Evolutionary conservation across 176 grass and related monocot genomes (phyloP), one percentile per base, ranked within the genome.

Genomic region (Saccharum officinarum): DNA sequence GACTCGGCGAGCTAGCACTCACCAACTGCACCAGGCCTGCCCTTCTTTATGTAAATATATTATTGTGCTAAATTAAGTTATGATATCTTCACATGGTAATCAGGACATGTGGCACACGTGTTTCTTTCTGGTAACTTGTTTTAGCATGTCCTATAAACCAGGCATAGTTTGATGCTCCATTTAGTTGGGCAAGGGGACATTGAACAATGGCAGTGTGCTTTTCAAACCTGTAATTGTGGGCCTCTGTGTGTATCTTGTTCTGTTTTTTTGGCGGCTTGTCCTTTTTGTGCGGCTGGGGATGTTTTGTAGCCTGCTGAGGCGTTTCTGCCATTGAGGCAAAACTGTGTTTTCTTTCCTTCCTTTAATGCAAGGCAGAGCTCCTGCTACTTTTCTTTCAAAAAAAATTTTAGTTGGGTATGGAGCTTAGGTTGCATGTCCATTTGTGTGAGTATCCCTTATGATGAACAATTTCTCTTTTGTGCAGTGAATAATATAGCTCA

Each of bases 401-500:
- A 3, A 17, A 74, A 64, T 7, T 66, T 75, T 84, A 50, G 20
- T 52, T 26, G 42, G 14, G 10, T 13, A 10, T 75, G 55, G 70
- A 83, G 57, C 26, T 36, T 83, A 38, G 6, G 12, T 8, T 84
- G 41, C 20, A 54, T 54, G 63, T 41, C 31, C 23, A 61, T 77
- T 72, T 76, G 22, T 52, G 14, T 62, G 62, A 44, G 28, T 86
- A 28, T 81, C 44, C 23, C 36, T 82, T 55, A 65, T 85, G 72
- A 39, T 70, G 40, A 57, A 57, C 50, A 18, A 75, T 73, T 83
- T 68, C 44, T 66, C 57, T 77, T 80, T 69, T 81, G 70, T 85
- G 85, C 91, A 93, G 93, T 86, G 55, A 93, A 95, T 82, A 93
- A 88, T 52, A 72, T 93, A 79, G 87, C 95, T 26, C 93, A 95